phyloP scores from a whole-genome alignment of 2,329 filamentous ascomycete species.

The Trichoderma harzianum region DNA sequence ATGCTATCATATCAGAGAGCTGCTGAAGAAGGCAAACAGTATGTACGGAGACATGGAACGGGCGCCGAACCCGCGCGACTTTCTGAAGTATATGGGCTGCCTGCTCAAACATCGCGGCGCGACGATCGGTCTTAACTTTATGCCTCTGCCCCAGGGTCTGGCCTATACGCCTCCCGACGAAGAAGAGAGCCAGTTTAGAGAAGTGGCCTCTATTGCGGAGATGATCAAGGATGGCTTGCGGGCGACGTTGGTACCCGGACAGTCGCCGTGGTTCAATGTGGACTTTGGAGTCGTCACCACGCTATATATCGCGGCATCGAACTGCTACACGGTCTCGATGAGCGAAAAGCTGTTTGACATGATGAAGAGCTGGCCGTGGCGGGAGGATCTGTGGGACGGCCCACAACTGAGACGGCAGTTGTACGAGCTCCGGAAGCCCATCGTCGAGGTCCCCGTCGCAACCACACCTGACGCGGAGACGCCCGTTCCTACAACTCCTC shows the following conservation, averaged over 20 bases:
- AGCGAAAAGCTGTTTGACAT: slow-evolving; percentile 14
- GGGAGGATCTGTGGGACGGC: slow-evolving; percentile 24
- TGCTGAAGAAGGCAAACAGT: slow-evolving; percentile 17
- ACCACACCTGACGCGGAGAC: slow-evolving; percentile 6
- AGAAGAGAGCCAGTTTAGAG: slow-evolving; percentile 12
- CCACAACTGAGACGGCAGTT: slow-evolving; percentile 20
- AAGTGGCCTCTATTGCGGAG: slow-evolving; percentile 17
- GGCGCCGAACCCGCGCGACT: background rate
- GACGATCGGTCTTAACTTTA: slow-evolving; percentile 7
- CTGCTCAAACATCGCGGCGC: slow-evolving; percentile 18
- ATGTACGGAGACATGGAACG: background rate
- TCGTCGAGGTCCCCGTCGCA: slow-evolving; percentile 1
- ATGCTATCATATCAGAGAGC: slow-evolving; percentile 14
- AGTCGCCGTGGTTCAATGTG: slow-evolving; percentile 16
- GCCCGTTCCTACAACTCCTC: slow-evolving; percentile 5
- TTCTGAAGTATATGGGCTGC: slow-evolving; percentile 12
- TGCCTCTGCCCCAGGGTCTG: background rate
- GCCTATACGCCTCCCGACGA: slow-evolving; percentile 4
- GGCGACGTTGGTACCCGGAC: background rate
- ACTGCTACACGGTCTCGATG: slow-evolving; percentile 16
- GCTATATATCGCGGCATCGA: slow-evolving; percentile 17
- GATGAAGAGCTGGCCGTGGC: slow-evolving; percentile 21
- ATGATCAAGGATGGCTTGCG: slow-evolving; percentile 3
- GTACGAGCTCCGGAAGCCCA: slow-evolving; percentile 7
- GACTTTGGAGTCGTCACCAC: slow-evolving; percentile 22